Conservation (phyloP, 1,139 yeast species). For the Yamadazyma siamensis region DNA sequence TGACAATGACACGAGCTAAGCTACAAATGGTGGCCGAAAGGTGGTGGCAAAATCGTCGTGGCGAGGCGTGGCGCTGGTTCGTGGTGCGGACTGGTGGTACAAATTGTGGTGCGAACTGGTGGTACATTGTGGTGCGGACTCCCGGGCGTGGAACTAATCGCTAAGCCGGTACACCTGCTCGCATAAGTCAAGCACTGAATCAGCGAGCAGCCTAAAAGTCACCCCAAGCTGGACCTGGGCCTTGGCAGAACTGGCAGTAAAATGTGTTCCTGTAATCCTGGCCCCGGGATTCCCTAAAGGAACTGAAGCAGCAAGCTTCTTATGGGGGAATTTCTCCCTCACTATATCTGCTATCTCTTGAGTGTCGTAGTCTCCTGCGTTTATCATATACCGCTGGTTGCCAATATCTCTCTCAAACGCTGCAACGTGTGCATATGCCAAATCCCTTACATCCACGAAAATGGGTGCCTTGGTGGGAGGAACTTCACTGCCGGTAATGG, state of each 20-base stretch:
- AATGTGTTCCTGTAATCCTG: constrained; percentile 19
- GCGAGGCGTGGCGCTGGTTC: too few species aligned
- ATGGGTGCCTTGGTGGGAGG: constrained; percentile 22
- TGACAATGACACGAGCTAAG: too few species aligned
- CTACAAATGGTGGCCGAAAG: too few species aligned
- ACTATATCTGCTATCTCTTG: constrained; percentile 24
- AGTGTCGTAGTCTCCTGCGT: constrained; percentile 25
- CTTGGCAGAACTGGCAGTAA: constrained; percentile 18
- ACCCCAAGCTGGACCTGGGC: constrained; percentile 17
- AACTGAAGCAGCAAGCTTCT: constrained; percentile 5
- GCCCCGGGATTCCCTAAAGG: constrained; percentile 22
- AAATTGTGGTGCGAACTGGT: too few species aligned
- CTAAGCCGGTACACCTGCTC: too few species aligned
- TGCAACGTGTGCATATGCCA: constrained; percentile 34
- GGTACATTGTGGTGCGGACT: too few species aligned
- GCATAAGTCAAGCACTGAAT: constrained; percentile 38
- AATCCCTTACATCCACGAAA: constrained; percentile 38
- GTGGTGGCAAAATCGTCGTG: too few species aligned
- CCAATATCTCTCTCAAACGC: too few species aligned
- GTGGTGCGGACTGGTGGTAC: too few species aligned
- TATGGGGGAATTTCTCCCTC: constrained; percentile 9
- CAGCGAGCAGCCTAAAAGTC: constrained; percentile 30
- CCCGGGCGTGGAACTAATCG: too few species aligned
- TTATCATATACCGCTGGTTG: constrained; percentile 26
- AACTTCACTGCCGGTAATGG: constrained; percentile 18